These are phyloP conservation scores for Arthroderma sp. DNA, from an alignment of 2,329 filamentous ascomycete species.

Conservation along the genomic window DNA sequence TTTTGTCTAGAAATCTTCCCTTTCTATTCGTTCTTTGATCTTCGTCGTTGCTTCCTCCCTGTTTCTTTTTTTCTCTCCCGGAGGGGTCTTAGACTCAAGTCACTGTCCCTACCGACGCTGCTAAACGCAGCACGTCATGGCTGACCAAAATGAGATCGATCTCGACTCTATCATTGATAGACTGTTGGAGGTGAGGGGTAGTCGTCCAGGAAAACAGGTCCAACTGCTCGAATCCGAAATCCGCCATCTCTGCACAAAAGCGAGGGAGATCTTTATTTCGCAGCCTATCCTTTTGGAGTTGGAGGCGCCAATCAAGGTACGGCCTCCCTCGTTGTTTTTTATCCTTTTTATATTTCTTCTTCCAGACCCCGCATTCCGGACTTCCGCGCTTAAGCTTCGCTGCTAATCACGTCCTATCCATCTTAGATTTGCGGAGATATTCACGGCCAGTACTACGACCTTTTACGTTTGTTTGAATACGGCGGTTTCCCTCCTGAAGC, in stretches of 20 bases:
- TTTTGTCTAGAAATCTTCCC: constrained; percentile 9
- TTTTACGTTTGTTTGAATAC: constrained; percentile 94
- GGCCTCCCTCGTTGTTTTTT: constrained; percentile 15
- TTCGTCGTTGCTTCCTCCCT: constrained; percentile 12
- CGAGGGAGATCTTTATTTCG: constrained; percentile 97
- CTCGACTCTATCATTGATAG: constrained; percentile 99
- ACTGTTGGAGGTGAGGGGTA: constrained; percentile 92
- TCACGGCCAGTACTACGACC: constrained; percentile 97
- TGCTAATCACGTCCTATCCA: constrained; percentile 2
- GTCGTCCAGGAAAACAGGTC: constrained; percentile 95
- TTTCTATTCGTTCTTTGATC: constrained; percentile 17
- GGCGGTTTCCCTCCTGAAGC: constrained; percentile 96
- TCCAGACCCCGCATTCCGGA: constrained; percentile 3
- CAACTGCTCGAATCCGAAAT: constrained; percentile 95
- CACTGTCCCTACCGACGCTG: constrained; percentile 6
- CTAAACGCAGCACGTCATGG: constrained; percentile 44
- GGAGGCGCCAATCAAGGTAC: constrained; percentile 96
- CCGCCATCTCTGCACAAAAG: constrained; percentile 93
- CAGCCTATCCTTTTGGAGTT: constrained; percentile 96
- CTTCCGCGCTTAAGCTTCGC: not conserved
- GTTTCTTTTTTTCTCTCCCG: constrained; percentile 15
- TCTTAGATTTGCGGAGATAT: constrained; percentile 94
- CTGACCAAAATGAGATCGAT: constrained; percentile 79
- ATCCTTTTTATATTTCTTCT: constrained; percentile 2
- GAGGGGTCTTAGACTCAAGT: constrained; percentile 2